These are phyloP conservation scores for Amanita muscaria DNA, from an alignment of 768 basidiomycete species.

Conservation along the genomic window DNA sequence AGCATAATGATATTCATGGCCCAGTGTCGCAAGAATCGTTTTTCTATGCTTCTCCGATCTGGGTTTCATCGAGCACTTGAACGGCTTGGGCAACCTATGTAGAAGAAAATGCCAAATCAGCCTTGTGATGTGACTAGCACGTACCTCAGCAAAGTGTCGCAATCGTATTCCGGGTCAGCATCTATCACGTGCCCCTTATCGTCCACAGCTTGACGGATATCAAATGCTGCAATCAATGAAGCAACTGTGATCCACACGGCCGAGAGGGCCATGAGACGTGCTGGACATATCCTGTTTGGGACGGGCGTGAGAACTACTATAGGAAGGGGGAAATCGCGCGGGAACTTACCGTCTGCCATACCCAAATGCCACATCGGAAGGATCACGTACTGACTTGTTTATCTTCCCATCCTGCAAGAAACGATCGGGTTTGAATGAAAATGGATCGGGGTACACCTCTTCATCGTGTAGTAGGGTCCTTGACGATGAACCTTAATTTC, in stretches of 20 bases:
- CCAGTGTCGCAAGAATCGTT: no score
- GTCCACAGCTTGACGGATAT: conserved; percentile 16
- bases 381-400: conserved; percentile 20
- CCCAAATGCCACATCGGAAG: conserved; percentile 35
- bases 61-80: no score
- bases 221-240: conserved; percentile 21
- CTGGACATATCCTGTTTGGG: conserved; percentile 27
- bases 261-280: conserved; percentile 23
- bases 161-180: no score
- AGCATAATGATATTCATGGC: no score
- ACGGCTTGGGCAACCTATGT: no score
- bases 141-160: no score
- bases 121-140: no score
- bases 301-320: no score
- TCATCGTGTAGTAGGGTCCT: conserved; percentile 49
- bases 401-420: conserved; percentile 24
- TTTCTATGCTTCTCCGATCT: no score
- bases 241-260: conserved; percentile 23
- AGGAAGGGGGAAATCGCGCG: no score
- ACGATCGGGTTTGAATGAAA: conserved; percentile 39
- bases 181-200: conserved; percentile 12
- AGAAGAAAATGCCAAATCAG: no score
- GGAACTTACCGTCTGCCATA: conserved; percentile 42
- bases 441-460: conserved; percentile 38
- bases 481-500: no score